Evolutionary conservation across 768 basidiomycete genomes (phyloP).

Genomic region (Coprinopsis strossmayeri): DNA sequence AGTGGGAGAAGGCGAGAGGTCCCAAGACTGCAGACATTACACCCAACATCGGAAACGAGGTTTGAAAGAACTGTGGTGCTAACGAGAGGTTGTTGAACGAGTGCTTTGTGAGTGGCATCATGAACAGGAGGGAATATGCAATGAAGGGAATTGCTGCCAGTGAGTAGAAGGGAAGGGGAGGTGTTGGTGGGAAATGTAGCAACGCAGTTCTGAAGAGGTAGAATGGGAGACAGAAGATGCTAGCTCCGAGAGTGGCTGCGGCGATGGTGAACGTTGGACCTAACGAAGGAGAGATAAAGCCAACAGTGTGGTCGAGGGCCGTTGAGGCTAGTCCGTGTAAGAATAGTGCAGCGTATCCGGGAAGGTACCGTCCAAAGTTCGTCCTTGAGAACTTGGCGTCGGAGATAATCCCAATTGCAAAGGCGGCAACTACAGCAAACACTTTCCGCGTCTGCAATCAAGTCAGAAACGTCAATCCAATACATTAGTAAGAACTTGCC

Average conservation of each 20-base stretch:
- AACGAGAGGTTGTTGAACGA: slow-evolving; percentile 43
- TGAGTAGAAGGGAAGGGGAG: slow-evolving; percentile 49
- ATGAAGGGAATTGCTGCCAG: slow-evolving; percentile 56
- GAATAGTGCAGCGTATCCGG: slow-evolving; percentile 62
- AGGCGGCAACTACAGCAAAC: slow-evolving; percentile 37
- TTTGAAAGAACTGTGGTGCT: slow-evolving; percentile 46
- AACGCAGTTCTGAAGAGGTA: slow-evolving; percentile 55
- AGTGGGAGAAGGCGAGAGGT: slow-evolving; percentile 55
- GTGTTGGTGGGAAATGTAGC: slow-evolving; percentile 45
- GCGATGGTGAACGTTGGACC: slow-evolving; percentile 51
- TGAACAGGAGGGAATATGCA: slow-evolving; percentile 55
- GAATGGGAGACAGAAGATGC: slow-evolving; percentile 55
- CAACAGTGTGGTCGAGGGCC: slow-evolving; percentile 57
- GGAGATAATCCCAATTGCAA: slow-evolving; percentile 49
- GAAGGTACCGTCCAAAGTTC: slow-evolving; percentile 38
- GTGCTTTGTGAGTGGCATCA: slow-evolving; percentile 44
- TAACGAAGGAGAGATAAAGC: slow-evolving; percentile 50
- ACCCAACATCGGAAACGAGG: slow-evolving; percentile 52
- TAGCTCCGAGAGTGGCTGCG: slow-evolving; percentile 55
- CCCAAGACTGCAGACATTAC: slow-evolving; percentile 49
- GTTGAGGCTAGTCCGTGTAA: slow-evolving; percentile 54
- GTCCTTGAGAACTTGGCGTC: slow-evolving; percentile 42
- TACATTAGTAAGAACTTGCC: slow-evolving; percentile 27
- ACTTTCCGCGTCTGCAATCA: slow-evolving; percentile 42
- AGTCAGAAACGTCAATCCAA: slow-evolving; percentile 1